Evolutionary conservation across 2,329 filamentous ascomycete genomes (phyloP).

Genomic region (Cladorrhinum sp.): DNA sequence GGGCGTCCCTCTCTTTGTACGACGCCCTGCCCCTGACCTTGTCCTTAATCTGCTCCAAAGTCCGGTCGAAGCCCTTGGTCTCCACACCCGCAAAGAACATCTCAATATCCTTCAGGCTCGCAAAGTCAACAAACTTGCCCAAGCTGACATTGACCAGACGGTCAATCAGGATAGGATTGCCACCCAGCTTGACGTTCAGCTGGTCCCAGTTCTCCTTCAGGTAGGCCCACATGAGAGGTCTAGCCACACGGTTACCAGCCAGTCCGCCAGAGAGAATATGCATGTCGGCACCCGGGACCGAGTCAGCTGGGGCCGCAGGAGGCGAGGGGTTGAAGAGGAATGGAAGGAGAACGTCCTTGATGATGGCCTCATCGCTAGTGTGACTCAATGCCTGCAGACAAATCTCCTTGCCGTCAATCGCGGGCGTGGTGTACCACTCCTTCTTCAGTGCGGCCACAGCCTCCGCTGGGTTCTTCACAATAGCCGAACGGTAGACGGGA

Average conservation of each 20-base stretch:
- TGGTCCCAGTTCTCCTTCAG: slow-evolving; percentile 79
- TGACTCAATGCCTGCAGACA: slow-evolving; percentile 73
- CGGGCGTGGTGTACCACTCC: slow-evolving; percentile 78
- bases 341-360: slow-evolving; percentile 62
- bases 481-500: slow-evolving; percentile 74
- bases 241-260: slow-evolving; percentile 67
- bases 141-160: slow-evolving; percentile 79
- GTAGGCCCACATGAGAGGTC: slow-evolving; percentile 78
- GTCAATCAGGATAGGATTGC: slow-evolving; percentile 84
- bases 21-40: slow-evolving; percentile 78
- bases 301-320: slow-evolving; percentile 45
- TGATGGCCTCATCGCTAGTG: slow-evolving; percentile 65
- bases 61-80: slow-evolving; percentile 80
- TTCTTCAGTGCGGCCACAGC: slow-evolving; percentile 74
- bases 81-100: slow-evolving; percentile 85
- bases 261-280: slow-evolving; percentile 76
- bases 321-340: slow-evolving; percentile 72
- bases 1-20: slow-evolving; percentile 76
- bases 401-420: slow-evolving; percentile 89
- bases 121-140: slow-evolving; percentile 70
- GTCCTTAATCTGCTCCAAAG: slow-evolving; percentile 80
- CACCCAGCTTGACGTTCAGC: slow-evolving; percentile 66
- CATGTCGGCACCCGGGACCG: slow-evolving; percentile 83
- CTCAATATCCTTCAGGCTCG: slow-evolving; percentile 71
- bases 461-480: slow-evolving; percentile 66